Conservation (phyloP, 1,284 basidiomycete genomes). For the Tilletia indica region DNA sequence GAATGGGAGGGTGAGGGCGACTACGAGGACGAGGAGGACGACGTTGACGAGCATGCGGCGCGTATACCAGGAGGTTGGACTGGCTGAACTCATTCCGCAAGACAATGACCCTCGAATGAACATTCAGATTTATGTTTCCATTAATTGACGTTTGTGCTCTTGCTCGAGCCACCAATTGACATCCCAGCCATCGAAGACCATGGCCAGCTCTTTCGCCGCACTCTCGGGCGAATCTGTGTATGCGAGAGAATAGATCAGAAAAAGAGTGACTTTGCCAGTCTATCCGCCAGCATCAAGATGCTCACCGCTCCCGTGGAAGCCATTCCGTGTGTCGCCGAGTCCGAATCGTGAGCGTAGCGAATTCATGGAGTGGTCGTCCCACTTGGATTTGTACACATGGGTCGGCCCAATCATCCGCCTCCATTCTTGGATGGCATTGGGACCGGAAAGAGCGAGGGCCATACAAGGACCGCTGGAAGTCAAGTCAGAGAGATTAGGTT, state of each 20-base stretch:
- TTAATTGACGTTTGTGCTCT: constrained; percentile 2
- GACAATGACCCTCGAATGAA: background rate
- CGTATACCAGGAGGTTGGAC: constrained; percentile 8
- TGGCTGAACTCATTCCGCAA: background rate
- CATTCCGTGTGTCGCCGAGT: constrained; percentile 51
- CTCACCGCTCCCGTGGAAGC: constrained; percentile 48
- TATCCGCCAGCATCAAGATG: background rate
- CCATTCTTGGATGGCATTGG: constrained; percentile 43
- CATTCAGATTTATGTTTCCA: too few relatives aligned
- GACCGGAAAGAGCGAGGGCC: constrained; percentile 45
- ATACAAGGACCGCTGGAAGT: constrained; percentile 38
- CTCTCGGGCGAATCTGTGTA: constrained; percentile 27
- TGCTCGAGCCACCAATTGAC: constrained; percentile 36
- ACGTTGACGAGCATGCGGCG: constrained; percentile 14
- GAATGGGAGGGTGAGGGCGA: constrained; percentile 21
- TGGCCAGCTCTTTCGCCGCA: constrained; percentile 32
- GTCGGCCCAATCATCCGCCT: constrained; percentile 47
- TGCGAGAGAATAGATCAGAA: background rate
- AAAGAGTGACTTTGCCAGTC: too few relatives aligned
- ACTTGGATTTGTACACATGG: constrained; percentile 49
- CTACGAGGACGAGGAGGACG: constrained; percentile 23
- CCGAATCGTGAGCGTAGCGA: constrained; percentile 44
- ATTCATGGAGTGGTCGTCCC: constrained; percentile 27
- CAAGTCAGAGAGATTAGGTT: background rate
- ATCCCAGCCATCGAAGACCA: constrained; percentile 46